phyloP scores from a whole-genome alignment of 129 eudicot species.

The Mikania micrantha region DNA sequence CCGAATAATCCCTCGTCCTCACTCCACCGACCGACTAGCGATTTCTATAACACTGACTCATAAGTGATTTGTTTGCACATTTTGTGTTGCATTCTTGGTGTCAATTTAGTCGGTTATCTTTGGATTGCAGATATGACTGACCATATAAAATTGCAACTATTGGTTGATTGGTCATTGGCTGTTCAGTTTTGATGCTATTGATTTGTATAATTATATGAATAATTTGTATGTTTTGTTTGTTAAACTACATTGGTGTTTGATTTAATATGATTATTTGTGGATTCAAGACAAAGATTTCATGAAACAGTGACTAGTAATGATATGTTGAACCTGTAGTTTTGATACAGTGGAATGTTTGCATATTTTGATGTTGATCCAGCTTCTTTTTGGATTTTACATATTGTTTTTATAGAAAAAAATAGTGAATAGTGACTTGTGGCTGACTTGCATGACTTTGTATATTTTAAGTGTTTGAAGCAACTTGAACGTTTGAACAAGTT shows the following conservation, averaged over 20 bases:
- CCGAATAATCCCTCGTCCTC: too few species aligned
- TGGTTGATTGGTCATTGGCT: not conserved
- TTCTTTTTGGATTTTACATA: not conserved
- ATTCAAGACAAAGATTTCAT: not conserved
- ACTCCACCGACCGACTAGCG: too few species aligned
- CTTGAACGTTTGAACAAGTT: too few species aligned
- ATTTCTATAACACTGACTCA: too few species aligned
- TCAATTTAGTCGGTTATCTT: not conserved
- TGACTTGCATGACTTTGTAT: too few species aligned
- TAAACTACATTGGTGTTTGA: not conserved
- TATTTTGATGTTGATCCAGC: not conserved
- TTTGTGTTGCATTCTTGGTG: not conserved
- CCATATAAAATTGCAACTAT: not conserved
- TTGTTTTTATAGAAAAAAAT: too few species aligned
- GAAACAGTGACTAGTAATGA: not conserved
- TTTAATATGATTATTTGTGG: not conserved
- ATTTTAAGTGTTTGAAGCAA: too few species aligned
- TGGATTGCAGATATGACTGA: not conserved
- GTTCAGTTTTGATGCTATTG: not conserved
- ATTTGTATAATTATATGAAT: not conserved
- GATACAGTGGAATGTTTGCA: not conserved
- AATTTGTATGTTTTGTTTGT: not conserved
- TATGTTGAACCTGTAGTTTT: not conserved
- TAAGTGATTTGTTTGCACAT: not conserved
- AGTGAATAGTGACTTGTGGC: too few species aligned